Conservation (phyloP, 257 asterid species). For the Solanum chmielewskii region DNA sequence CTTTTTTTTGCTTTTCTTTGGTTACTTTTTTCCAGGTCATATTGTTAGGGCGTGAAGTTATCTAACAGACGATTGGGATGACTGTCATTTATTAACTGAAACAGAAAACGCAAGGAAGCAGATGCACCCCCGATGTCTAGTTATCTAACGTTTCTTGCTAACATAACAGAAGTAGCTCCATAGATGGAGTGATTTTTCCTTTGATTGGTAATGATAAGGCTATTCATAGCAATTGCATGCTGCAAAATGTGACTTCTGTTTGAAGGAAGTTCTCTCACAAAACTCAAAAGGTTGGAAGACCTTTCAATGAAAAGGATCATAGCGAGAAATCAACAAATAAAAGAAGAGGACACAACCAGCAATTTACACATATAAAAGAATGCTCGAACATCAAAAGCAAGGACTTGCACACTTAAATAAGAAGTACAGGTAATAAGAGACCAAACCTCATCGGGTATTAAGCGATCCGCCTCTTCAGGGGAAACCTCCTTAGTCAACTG, state of each 20-base stretch:
- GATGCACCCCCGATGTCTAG: not conserved
- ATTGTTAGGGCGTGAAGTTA: not conserved
- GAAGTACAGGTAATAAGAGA: not conserved
- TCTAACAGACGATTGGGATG: not conserved
- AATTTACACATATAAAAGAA: not conserved
- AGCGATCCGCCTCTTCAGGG: conserved; percentile 91
- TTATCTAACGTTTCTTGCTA: not conserved
- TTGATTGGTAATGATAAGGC: not conserved
- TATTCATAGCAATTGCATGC: not conserved
- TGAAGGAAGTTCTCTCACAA: not conserved
- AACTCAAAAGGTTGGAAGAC: not conserved
- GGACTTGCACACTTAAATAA: not conserved
- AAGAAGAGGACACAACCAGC: not conserved
- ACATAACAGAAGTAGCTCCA: not conserved
- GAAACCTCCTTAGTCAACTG: conserved; percentile 78
- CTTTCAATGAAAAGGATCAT: not conserved
- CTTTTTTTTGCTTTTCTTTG: not conserved
- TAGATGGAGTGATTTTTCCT: not conserved
- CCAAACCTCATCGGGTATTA: conserved; percentile 81
- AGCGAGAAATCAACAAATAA: not conserved
- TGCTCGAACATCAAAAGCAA: not conserved
- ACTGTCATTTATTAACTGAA: not conserved
- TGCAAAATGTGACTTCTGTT: not conserved
- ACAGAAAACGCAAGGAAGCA: not conserved
- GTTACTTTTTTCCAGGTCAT: not conserved